phyloP scores from a whole-genome alignment of 768 basidiomycete genomes.

The Rubroboletus pulcherrimus region DNA sequence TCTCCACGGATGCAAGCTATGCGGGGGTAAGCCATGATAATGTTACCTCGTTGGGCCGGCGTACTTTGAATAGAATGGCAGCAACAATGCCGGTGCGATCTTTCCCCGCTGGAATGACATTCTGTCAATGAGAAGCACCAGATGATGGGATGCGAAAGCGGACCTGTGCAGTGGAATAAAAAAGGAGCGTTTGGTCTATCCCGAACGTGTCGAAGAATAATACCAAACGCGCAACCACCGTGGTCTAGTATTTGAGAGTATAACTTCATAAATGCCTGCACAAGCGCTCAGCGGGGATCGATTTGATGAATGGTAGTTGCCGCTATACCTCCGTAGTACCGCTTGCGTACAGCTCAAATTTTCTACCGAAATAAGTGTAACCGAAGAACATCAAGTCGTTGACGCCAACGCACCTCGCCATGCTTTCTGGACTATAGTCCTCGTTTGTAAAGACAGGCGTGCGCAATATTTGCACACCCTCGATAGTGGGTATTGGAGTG shows the following conservation, averaged over 20 bases:
- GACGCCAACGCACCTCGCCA: constrained; percentile 69
- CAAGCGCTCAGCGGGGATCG: background rate
- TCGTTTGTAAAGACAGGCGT: constrained; percentile 63
- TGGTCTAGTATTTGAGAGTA: constrained; percentile 80
- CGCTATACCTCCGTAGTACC: constrained; percentile 70
- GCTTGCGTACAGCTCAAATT: constrained; percentile 65
- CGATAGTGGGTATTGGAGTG: constrained; percentile 57
- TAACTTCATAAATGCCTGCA: constrained; percentile 73
- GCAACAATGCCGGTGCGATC: constrained; percentile 78
- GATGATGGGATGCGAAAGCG: background rate
- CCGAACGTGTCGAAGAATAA: constrained; percentile 67
- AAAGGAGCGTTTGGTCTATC: constrained; percentile 63
- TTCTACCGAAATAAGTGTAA: constrained; percentile 19
- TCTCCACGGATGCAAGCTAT: constrained; percentile 70
- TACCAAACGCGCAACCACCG: constrained; percentile 64
- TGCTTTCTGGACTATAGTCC: constrained; percentile 80
- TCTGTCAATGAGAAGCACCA: background rate
- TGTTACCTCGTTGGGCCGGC: background rate
- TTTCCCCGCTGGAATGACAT: constrained; percentile 55
- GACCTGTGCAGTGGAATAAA: constrained; percentile 75
- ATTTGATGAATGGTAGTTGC: background rate
- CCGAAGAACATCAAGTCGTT: background rate
- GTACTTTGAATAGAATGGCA: constrained; percentile 67
- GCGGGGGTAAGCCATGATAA: background rate
- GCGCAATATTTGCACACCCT: constrained; percentile 57